These are phyloP conservation scores for Colletotrichum nymphaeae DNA, from an alignment of 2,329 filamentous ascomycete species.

Conservation along the genomic window DNA sequence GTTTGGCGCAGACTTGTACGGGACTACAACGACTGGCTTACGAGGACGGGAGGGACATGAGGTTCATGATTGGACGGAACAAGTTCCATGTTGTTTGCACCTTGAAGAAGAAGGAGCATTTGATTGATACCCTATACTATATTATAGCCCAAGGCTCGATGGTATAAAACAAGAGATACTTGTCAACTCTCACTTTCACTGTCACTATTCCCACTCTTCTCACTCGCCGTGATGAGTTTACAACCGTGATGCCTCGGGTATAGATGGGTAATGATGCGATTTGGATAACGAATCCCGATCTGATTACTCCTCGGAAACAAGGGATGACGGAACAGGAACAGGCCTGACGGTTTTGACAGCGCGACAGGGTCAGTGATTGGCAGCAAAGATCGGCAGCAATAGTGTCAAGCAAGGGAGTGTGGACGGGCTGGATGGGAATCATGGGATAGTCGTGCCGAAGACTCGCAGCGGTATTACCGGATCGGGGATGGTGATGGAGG, in stretches of 20 bases:
- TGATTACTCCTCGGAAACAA: not conserved
- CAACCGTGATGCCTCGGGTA: not conserved
- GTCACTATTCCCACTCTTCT: not conserved
- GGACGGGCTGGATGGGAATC: too few relatives aligned
- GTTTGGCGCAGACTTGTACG: not conserved
- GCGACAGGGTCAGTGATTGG: not conserved
- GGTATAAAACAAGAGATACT: conserved; percentile 13
- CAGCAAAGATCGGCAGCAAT: not conserved
- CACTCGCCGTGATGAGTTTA: not conserved
- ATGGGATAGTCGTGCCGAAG: not conserved
- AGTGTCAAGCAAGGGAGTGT: not conserved
- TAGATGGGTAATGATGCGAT: not conserved
- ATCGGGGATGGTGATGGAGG: not conserved
- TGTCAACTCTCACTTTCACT: not conserved
- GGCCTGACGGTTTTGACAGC: too few relatives aligned
- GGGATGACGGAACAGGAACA: not conserved
- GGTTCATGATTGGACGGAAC: conserved; percentile 21
- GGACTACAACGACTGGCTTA: conserved; percentile 12
- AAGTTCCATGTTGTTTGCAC: conserved; percentile 10
- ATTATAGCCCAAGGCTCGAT: conserved; percentile 6
- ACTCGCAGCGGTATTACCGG: not conserved
- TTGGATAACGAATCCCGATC: too few relatives aligned
- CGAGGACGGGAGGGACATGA: conserved; percentile 8
- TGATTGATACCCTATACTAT: conserved; percentile 33
- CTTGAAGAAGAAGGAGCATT: conserved; percentile 9